A percentile compares a stretch with the other conserved stretches of the same genome.
Conservation (phyloP, 305 asterid genomes). For the Fraxinus baroniana region DNA sequence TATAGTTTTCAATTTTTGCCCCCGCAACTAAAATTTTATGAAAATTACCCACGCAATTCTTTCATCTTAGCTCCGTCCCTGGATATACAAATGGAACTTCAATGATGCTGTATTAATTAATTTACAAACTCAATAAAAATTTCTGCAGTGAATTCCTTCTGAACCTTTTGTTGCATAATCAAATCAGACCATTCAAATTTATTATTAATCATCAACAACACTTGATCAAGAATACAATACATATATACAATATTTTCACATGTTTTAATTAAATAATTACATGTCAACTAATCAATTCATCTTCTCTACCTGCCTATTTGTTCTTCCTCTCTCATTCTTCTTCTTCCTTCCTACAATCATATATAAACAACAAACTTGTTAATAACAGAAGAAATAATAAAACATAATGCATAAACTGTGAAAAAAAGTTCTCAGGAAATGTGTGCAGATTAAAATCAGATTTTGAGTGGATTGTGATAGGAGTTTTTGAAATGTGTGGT, state of each 20-base stretch:
- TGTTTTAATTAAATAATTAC: background rate
- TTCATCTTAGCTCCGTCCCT: too few relatives aligned
- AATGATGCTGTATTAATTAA: background rate
- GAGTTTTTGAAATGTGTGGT: too few relatives aligned
- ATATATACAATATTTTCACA: background rate
- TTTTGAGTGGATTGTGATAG: too few relatives aligned
- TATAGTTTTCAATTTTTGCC: too few relatives aligned
- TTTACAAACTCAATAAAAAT: background rate
- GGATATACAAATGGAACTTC: background rate
- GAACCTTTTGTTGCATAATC: background rate
- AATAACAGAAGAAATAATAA: background rate
- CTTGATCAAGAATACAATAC: background rate
- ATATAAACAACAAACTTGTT: constrained; percentile 6
- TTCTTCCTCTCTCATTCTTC: constrained; percentile 32
- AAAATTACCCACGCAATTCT: too few relatives aligned
- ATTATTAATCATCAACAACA: background rate
- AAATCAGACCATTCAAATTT: background rate
- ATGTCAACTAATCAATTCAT: background rate
- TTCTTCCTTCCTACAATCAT: constrained; percentile 31
- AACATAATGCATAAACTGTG: background rate
- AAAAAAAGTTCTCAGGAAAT: background rate
- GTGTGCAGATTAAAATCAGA: too few relatives aligned
- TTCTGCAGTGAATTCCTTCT: background rate
- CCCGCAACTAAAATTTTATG: too few relatives aligned
- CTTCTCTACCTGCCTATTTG: constrained; percentile 22